These are phyloP conservation scores for Cladorrhinum sp. DNA, from an alignment of 2,329 filamentous ascomycete genomes.

Conservation along the genomic window DNA sequence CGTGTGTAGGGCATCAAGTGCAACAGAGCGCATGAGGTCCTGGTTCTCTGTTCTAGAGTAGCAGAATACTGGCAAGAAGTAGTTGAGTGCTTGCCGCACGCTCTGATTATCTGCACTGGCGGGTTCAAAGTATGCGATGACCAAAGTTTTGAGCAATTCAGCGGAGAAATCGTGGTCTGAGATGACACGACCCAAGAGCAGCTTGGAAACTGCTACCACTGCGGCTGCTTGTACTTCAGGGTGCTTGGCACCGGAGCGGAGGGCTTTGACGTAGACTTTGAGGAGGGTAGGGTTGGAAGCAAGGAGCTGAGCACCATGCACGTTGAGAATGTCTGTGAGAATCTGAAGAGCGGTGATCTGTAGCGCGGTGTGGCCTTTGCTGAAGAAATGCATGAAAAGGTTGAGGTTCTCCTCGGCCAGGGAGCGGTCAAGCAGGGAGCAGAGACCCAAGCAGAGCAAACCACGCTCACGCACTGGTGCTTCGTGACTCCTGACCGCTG, in stretches of 20 bases:
- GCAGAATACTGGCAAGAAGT: constrained; percentile 93
- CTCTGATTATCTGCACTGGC: constrained; percentile 75
- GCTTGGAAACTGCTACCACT: constrained; percentile 77
- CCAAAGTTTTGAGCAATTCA: constrained; percentile 79
- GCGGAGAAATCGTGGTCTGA: constrained; percentile 63
- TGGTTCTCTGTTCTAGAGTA: constrained; percentile 83
- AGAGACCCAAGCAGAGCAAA: constrained; percentile 83
- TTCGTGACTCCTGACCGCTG: constrained; percentile 89
- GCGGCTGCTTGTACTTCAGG: constrained; percentile 77
- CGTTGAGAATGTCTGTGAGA: constrained; percentile 86
- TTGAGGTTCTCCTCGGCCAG: constrained; percentile 89
- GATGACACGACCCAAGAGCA: constrained; percentile 77
- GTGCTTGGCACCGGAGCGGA: constrained; percentile 67
- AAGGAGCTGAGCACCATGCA: constrained; percentile 77
- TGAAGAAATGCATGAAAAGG: constrained; percentile 94
- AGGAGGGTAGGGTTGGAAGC: constrained; percentile 66
- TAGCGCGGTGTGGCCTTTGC: constrained; percentile 82
- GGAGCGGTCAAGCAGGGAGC: constrained; percentile 85
- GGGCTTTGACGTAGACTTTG: constrained; percentile 80
- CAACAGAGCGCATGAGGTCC: constrained; percentile 71
- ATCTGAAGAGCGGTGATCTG: constrained; percentile 91
- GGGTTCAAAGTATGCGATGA: constrained; percentile 87
- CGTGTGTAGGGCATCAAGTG: constrained; percentile 70
- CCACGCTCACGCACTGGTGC: constrained; percentile 89
- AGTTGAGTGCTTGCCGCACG: constrained; percentile 81